Evolutionary conservation across 257 asterid genomes (phyloP).

Genomic region (Solanum tarapatanum): DNA sequence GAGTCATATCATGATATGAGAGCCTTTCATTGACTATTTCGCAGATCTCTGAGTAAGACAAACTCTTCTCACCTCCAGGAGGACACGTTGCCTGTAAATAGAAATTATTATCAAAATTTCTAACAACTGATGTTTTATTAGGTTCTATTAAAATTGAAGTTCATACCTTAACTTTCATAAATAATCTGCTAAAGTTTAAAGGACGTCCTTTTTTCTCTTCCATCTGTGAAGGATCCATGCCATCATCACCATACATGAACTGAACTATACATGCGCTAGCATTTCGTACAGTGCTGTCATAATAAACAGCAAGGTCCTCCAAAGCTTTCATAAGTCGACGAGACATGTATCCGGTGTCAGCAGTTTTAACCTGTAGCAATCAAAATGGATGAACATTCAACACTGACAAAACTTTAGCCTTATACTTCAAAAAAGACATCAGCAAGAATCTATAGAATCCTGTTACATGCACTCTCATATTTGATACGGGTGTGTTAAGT

Average conservation of each 20-base stretch:
- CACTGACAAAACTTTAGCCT: neutral
- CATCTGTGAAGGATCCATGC: slow-evolving; percentile 97
- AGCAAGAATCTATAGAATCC: neutral
- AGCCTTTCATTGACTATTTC: slow-evolving; percentile 34
- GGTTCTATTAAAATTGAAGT: neutral
- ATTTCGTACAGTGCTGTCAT: slow-evolving; percentile 84
- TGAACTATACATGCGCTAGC: slow-evolving; percentile 80
- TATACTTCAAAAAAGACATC: neutral
- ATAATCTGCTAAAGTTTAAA: slow-evolving; percentile 70
- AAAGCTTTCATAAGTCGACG: slow-evolving; percentile 93
- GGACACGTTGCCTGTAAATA: slow-evolving; percentile 86
- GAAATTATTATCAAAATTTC: neutral
- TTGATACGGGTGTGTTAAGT: neutral
- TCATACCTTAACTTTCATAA: slow-evolving; percentile 79
- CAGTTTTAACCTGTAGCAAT: slow-evolving; percentile 83
- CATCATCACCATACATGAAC: slow-evolving; percentile 85
- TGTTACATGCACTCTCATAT: neutral
- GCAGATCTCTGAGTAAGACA: slow-evolving; percentile 33
- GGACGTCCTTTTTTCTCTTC: slow-evolving; percentile 87
- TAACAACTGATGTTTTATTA: neutral
- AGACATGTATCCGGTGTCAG: slow-evolving; percentile 96
- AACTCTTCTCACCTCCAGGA: slow-evolving; percentile 43
- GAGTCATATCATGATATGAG: slow-evolving; percentile 24
- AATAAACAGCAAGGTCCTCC: slow-evolving; percentile 74
- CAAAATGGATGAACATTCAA: neutral